Percentiles rank a stretch among this genome's conserved stretches.
These are phyloP conservation scores for Brettanomyces bruxellensis DNA, from an alignment of 805 yeast species.

Conservation along the genomic window DNA sequence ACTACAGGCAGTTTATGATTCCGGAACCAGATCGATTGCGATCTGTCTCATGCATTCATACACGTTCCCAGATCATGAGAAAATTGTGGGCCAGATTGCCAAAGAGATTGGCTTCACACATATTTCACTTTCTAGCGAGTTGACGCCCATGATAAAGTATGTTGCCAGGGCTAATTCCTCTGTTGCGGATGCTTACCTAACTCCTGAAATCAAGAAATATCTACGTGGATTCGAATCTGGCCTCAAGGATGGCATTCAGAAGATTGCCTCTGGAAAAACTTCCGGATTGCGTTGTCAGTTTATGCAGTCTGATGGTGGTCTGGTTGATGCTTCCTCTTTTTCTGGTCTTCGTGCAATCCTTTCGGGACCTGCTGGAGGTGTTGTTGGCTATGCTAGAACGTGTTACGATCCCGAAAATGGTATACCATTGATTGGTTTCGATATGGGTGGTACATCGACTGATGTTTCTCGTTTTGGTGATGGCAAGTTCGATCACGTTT, in stretches of 20 bases:
- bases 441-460: slow-evolving; percentile 89
- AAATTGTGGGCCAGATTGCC: slow-evolving; percentile 50
- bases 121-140: slow-evolving; percentile 56
- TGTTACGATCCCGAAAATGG: slow-evolving; percentile 47
- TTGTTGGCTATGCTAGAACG: slow-evolving; percentile 85
- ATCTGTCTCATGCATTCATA: slow-evolving; percentile 67
- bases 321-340: slow-evolving; percentile 74
- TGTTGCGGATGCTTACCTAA: slow-evolving; percentile 73
- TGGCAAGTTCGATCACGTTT: slow-evolving; percentile 67
- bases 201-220: slow-evolving; percentile 68
- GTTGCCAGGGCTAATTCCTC: slow-evolving; percentile 72
- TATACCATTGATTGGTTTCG: slow-evolving; percentile 69
- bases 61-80: slow-evolving; percentile 65
- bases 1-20: slow-evolving; percentile 36
- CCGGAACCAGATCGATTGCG: slow-evolving; percentile 63
- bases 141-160: slow-evolving; percentile 73
- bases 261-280: slow-evolving; percentile 21
- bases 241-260: slow-evolving; percentile 40
- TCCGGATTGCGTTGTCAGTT: slow-evolving; percentile 57
- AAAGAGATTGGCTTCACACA: slow-evolving; percentile 55
- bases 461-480: slow-evolving; percentile 65
- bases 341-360: slow-evolving; percentile 83
- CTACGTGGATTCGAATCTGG: slow-evolving; percentile 54
- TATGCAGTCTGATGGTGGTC: slow-evolving; percentile 97
- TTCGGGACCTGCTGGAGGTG: slow-evolving; percentile 98